phyloP scores from a whole-genome alignment of 805 yeast genomes.

The Cyberlindnera subsufficiens region DNA sequence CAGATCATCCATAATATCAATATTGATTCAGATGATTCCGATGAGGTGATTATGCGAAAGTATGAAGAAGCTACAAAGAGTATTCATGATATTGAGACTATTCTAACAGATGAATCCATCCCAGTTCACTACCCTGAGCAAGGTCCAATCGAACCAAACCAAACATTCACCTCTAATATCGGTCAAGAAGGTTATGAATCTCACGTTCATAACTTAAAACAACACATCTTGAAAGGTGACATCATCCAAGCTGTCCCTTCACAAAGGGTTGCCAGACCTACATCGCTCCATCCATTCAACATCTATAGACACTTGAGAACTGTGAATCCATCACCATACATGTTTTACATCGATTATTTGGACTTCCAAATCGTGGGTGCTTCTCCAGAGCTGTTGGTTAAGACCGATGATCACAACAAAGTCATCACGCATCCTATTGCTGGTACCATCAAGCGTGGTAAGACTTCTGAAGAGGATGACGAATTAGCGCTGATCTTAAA shows the following conservation, averaged over 20 bases:
- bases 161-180: constrained; percentile 76
- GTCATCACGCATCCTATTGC: constrained; percentile 97
- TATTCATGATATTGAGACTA: constrained; percentile 49
- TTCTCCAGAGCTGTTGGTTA: constrained; percentile 89
- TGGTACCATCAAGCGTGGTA: constrained; percentile 90
- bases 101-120: constrained; percentile 37
- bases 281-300: constrained; percentile 93
- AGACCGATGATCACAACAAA: constrained; percentile 64
- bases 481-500: constrained; percentile 66
- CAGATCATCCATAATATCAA: constrained; percentile 82
- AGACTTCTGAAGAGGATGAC: constrained; percentile 89
- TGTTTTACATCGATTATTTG: constrained; percentile 86
- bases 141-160: constrained; percentile 59
- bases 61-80: constrained; percentile 49
- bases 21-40: constrained; percentile 29
- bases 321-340: constrained; percentile 95
- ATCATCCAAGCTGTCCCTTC: constrained; percentile 98
- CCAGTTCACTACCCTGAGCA: constrained; percentile 67
- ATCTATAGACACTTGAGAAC: constrained; percentile 91
- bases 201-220: constrained; percentile 70
- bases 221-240: constrained; percentile 85
- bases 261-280: constrained; percentile 93
- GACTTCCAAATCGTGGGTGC: constrained; percentile 97
- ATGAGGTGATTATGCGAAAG: constrained; percentile 33
- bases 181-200: constrained; percentile 91